Conservation (phyloP, 257 asterid genomes). For the Capsicum baccatum region DNA sequence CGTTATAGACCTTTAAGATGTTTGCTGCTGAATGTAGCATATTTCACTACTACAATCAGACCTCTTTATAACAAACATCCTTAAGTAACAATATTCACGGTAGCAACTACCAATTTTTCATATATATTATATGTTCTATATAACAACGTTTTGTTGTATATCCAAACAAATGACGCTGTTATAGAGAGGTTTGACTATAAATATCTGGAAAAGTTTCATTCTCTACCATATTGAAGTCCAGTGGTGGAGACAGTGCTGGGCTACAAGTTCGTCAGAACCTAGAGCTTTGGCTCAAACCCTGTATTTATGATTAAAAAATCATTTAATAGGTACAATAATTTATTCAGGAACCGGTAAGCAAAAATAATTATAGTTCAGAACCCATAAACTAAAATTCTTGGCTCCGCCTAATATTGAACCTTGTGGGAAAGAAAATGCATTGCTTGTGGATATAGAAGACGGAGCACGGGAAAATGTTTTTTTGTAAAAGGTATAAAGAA, state of each 20-base stretch:
- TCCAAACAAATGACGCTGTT: not conserved
- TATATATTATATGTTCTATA: not conserved
- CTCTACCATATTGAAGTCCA: not conserved
- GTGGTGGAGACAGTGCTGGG: not conserved
- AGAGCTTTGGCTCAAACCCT: not conserved
- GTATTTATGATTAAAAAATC: not conserved
- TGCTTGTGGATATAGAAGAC: not conserved
- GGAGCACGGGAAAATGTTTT: not conserved
- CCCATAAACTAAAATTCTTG: not conserved
- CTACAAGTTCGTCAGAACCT: not conserved
- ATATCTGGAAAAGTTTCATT: not conserved
- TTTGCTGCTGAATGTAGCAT: constrained; percentile 2
- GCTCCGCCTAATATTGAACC: not conserved
- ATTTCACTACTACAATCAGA: not conserved
- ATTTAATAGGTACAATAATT: not conserved
- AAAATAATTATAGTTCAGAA: not conserved
- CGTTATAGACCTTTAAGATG: not conserved
- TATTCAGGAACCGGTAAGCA: not conserved
- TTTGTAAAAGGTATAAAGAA: not conserved
- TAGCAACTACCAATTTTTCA: not conserved
- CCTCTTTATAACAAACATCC: not conserved
- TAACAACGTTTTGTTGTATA: not conserved
- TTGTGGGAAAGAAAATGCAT: not conserved
- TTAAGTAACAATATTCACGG: not conserved
- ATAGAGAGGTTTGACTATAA: not conserved